Base-by-base conservation (phyloP, 805 yeast species). In the Nakazawaea holstii region DNA sequence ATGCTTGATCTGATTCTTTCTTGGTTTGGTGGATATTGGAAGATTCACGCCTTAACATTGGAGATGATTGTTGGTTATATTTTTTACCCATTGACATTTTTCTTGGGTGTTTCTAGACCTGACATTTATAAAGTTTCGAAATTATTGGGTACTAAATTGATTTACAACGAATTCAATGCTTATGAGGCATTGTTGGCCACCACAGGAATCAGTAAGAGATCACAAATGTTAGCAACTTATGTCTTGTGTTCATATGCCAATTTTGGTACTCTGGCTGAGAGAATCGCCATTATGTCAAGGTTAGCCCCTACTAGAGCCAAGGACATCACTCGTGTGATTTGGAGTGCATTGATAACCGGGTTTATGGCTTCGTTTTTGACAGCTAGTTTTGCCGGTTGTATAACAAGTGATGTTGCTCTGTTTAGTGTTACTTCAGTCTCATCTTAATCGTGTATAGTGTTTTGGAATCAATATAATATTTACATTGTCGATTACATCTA, bases 21-120 rank as follows among this genome's bases (percentile, higher is more conserved):
- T 4, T 79, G 82, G 79, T 80, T 80, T 52, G 84, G 83, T 51
- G 67, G 70, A 42, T 80, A 75, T 66, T 80, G 84, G 85, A 77
- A 78, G 53, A 80, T 80, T 53, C 58, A 69, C 27, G 55, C 59
- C 10, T 70, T 80, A 52, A 71, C 81, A 9, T 63, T 80, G 55
- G 80, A 79, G 56, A 69, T 77, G 62, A 79, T 80, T 55, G 60
- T 74, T 47, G 76, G 82, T 27, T 80, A 80, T 64, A 57, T 80
- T 42, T 69, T 80, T 51, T 80, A 79, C 58, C 86, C 86, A 7
- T 72, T 77, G 30, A 73, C 82, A 2, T 80, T 80, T 69, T 66
- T 80, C 44, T 65, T 80, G 49, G 86, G 86, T 41, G 69, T 74
- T 24, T 78, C 80, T 49, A 66, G 78, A 54, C 56, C 67, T 45